These are phyloP conservation scores for Acacia confusa DNA, from an alignment of 306 rosid species.

Conservation along the genomic window DNA sequence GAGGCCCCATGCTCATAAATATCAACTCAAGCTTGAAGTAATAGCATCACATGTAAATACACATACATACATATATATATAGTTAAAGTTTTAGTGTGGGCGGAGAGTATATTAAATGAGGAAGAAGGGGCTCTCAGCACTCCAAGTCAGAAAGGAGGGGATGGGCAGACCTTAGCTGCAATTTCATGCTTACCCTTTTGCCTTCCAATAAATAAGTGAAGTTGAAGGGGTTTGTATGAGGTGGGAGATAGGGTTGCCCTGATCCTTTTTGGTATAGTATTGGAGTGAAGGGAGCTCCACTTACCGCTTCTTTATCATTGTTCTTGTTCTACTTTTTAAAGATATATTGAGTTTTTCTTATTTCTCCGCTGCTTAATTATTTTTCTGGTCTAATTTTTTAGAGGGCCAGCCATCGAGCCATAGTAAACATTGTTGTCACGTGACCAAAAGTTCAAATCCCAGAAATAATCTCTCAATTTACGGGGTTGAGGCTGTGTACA, in stretches of 20 bases:
- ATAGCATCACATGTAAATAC: background rate
- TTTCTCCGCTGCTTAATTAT: no score
- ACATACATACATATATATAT: no score
- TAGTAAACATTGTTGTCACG: no score
- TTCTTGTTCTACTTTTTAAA: background rate
- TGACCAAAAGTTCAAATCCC: no score
- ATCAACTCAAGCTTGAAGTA: background rate
- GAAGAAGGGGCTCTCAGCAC: conserved; percentile 41
- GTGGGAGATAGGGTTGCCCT: background rate
- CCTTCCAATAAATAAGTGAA: background rate
- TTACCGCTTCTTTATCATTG: background rate
- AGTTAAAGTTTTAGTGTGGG: background rate
- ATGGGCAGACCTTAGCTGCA: conserved; percentile 46
- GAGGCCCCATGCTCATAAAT: background rate
- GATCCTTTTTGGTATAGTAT: background rate
- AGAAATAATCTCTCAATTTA: no score
- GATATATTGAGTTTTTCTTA: no score
- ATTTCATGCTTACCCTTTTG: conserved; percentile 52
- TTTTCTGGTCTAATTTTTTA: no score
- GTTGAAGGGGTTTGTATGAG: conserved; percentile 31
- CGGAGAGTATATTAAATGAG: background rate
- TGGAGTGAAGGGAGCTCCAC: conserved; percentile 38
- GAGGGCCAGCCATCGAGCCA: no score
- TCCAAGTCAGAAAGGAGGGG: conserved; percentile 47
- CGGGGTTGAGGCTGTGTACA: no score